A percentile compares a stretch with the other conserved stretches of the same genome.
phyloP scores from a whole-genome alignment of 768 basidiomycete species.

The Termitomyces sp. region DNA sequence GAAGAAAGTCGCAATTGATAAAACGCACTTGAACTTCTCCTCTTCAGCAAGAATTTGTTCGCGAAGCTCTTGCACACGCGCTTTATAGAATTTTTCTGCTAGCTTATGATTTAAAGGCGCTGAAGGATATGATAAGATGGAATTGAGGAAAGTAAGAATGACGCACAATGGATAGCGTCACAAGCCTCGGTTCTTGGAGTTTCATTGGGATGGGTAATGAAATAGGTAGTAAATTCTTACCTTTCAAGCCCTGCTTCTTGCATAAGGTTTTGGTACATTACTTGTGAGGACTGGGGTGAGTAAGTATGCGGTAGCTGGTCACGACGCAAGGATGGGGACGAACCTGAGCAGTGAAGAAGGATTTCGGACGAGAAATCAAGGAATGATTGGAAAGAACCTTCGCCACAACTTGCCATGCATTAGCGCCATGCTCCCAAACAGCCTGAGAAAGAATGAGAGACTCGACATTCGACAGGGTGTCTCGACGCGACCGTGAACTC shows the following conservation, averaged over 20 bases:
- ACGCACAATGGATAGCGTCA: constrained; percentile 45
- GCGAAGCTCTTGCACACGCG: constrained; percentile 67
- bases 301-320: neutral
- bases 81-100: constrained; percentile 69
- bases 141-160: neutral
- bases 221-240: constrained; percentile 31
- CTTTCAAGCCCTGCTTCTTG: constrained; percentile 58
- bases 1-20: neutral
- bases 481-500: constrained; percentile 26
- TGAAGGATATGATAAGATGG: constrained; percentile 23
- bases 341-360: constrained; percentile 69
- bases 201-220: neutral
- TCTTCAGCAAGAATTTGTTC: constrained; percentile 72
- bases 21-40: constrained; percentile 64
- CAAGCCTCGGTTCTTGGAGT: constrained; percentile 45
- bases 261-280: constrained; percentile 65
- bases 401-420: constrained; percentile 64
- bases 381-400: constrained; percentile 68
- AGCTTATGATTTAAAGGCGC: constrained; percentile 63
- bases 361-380: constrained; percentile 54
- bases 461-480: constrained; percentile 44
- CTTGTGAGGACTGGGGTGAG: constrained; percentile 54
- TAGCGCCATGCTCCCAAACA: constrained; percentile 74
- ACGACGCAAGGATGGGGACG: constrained; percentile 17
- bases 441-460: constrained; percentile 82